A percentile compares a stretch with the other conserved stretches of the same genome.
These are phyloP conservation scores for Chlorella sp. DNA, from an alignment of 139 green algal species.

Conservation along the genomic window DNA sequence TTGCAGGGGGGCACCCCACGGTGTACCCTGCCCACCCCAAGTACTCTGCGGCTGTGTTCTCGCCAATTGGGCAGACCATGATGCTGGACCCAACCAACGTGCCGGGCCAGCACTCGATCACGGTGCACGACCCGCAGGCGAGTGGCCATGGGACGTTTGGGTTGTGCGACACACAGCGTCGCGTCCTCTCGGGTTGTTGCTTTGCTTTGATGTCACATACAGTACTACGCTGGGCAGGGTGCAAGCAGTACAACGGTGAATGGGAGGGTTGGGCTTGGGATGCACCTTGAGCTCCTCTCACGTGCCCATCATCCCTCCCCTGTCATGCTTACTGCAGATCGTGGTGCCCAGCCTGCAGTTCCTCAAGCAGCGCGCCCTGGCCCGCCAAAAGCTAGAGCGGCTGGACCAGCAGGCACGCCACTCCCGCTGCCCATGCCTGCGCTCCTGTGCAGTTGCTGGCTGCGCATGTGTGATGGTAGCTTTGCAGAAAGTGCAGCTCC, in stretches of 20 bases:
- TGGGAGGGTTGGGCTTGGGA: too few relatives aligned
- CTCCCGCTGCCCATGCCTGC: too few relatives aligned
- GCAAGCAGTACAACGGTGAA: too few relatives aligned
- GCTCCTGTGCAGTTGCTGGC: too few relatives aligned
- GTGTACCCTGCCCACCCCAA: constrained; percentile 1
- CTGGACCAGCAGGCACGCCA: neutral
- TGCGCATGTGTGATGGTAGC: too few relatives aligned
- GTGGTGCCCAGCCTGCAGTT: constrained; percentile 28
- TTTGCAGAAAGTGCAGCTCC: too few relatives aligned
- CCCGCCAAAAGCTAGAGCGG: constrained; percentile 25
- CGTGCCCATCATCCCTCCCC: too few relatives aligned
- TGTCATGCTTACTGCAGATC: neutral
- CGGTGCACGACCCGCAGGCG: constrained; percentile 35
- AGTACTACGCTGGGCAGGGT: too few relatives aligned
- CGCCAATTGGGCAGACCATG: neutral
- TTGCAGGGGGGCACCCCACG: neutral
- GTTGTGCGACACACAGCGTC: too few relatives aligned
- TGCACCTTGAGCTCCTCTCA: too few relatives aligned
- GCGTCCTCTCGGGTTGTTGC: too few relatives aligned
- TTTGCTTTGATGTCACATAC: too few relatives aligned
- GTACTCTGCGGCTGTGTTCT: neutral
- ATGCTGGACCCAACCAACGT: constrained; percentile 31
- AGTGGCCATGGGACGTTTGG: neutral
- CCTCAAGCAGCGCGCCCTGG: constrained; percentile 20
- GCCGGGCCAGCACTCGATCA: constrained; percentile 41